A percentile compares a stretch with the other conserved stretches of the same genome.
These are phyloP conservation scores for Podospora pseudoanserina DNA, from an alignment of 495 filamentous ascomycete species.

Conservation along the genomic window DNA sequence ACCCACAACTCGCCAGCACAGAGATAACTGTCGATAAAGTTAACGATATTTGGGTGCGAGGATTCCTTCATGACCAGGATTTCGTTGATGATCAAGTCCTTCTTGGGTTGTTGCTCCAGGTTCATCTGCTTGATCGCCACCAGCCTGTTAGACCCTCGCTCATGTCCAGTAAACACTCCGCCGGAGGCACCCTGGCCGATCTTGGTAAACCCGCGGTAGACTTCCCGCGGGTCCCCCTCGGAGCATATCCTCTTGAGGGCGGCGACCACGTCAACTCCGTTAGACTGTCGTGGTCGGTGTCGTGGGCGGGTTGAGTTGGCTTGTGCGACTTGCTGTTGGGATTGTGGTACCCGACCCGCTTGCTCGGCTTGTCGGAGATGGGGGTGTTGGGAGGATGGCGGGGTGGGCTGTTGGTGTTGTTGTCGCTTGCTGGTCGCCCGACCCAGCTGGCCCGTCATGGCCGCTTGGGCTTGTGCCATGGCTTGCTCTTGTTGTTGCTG, in stretches of 20 bases:
- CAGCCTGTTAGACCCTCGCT: slow-evolving; percentile 73
- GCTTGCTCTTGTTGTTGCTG: slow-evolving; percentile 73
- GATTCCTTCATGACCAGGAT: slow-evolving; percentile 99
- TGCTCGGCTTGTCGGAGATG: slow-evolving; percentile 46
- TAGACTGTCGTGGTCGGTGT: slow-evolving; percentile 69
- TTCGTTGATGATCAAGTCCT: slow-evolving; percentile 98
- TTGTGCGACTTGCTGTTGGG: slow-evolving; percentile 36
- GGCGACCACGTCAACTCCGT: slow-evolving; percentile 73
- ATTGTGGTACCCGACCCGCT: slow-evolving; percentile 37
- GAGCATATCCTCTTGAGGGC: slow-evolving; percentile 85
- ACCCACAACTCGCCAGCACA: slow-evolving; percentile 91
- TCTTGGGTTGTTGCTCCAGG: slow-evolving; percentile 95
- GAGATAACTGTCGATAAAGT: slow-evolving; percentile 95
- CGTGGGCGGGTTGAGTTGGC: slow-evolving; percentile 58
- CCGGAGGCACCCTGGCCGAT: slow-evolving; percentile 97
- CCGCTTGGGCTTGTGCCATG: slow-evolving; percentile 68
- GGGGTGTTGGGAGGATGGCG: slow-evolving; percentile 55
- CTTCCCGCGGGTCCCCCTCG: slow-evolving; percentile 77
- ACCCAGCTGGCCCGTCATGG: slow-evolving; percentile 53
- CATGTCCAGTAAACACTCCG: slow-evolving; percentile 90
- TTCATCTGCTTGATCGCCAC: slow-evolving; percentile 99
- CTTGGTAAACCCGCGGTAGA: slow-evolving; percentile 85
- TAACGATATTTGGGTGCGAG: slow-evolving; percentile 97
- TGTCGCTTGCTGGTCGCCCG: slow-evolving; percentile 64
- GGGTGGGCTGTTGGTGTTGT: slow-evolving; percentile 49